These are phyloP conservation scores for Scedosporium apiospermum DNA, from an alignment of 2,329 filamentous ascomycete species.

Conservation along the genomic window DNA sequence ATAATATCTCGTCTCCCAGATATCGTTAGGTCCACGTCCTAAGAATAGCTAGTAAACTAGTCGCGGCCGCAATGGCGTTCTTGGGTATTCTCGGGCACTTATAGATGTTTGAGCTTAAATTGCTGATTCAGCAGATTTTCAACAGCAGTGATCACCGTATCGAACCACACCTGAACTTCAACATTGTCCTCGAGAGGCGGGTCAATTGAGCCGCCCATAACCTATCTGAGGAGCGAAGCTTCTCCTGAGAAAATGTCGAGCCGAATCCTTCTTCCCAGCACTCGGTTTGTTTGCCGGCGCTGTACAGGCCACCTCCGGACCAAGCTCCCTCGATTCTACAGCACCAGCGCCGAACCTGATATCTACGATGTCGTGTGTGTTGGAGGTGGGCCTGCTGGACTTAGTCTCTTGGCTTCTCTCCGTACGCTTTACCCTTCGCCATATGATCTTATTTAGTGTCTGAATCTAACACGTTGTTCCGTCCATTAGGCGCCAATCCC, in stretches of 20 bases:
- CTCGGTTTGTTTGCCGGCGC: conserved; percentile 26
- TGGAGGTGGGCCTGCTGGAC: conserved; percentile 78
- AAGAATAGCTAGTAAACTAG: no score
- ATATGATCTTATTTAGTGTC: background rate
- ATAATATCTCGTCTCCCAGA: no score
- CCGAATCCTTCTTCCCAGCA: conserved; percentile 14
- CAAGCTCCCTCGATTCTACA: conserved; percentile 1
- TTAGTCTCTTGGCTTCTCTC: conserved; percentile 71
- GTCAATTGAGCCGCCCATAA: background rate
- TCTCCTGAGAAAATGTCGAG: conserved; percentile 9
- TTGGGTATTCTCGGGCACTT: no score
- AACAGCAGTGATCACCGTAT: background rate
- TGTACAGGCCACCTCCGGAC: conserved; percentile 2
- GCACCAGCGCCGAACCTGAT: conserved; percentile 35
- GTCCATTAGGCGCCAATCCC: conserved; percentile 56
- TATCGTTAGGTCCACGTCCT: no score
- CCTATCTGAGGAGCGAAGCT: background rate
- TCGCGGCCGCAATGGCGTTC: no score
- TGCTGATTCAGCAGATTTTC: background rate
- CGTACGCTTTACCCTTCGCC: conserved; percentile 38
- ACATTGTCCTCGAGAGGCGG: background rate
- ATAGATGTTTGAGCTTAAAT: background rate
- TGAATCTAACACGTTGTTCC: conserved; percentile 9
- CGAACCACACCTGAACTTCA: background rate
- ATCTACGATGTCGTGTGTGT: conserved; percentile 92